Percentiles rank a stretch among this genome's conserved stretches.
These are phyloP conservation scores for Rhizodiscina lignyota DNA, from an alignment of 495 filamentous ascomycete species.

Conservation along the genomic window DNA sequence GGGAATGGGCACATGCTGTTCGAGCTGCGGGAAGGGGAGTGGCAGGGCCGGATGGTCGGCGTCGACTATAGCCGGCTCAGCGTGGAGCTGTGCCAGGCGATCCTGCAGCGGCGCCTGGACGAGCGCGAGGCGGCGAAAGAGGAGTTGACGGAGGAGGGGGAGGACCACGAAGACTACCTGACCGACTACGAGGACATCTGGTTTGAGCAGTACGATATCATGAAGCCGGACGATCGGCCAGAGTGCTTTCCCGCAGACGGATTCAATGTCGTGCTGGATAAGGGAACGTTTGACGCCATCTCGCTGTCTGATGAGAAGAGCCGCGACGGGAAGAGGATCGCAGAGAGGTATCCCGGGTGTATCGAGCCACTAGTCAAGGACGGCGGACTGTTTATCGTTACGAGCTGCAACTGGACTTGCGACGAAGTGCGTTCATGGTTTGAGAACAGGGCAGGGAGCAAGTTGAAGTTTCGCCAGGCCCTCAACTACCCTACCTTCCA, in stretches of 20 bases:
- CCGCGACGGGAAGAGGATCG: slow-evolving; percentile 32
- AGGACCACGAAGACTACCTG: neutral
- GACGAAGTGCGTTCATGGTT: slow-evolving; percentile 70
- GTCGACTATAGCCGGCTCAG: slow-evolving; percentile 72
- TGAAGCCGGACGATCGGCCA: too few relatives aligned
- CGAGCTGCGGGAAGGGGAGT: slow-evolving; percentile 35
- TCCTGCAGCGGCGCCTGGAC: slow-evolving; percentile 15
- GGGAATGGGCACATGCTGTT: slow-evolving; percentile 87
- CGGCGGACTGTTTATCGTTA: slow-evolving; percentile 68
- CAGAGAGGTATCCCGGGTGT: slow-evolving; percentile 55
- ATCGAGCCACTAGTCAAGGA: slow-evolving; percentile 46
- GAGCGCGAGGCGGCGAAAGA: slow-evolving; percentile 20
- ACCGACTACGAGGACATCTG: slow-evolving; percentile 19
- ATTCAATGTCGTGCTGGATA: slow-evolving; percentile 85
- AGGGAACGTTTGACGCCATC: slow-evolving; percentile 94
- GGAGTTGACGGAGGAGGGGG: slow-evolving; percentile 11
- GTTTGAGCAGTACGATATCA: slow-evolving; percentile 66
- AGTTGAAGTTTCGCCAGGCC: slow-evolving; percentile 39
- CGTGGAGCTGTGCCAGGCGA: slow-evolving; percentile 46
- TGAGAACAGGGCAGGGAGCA: slow-evolving; percentile 18
- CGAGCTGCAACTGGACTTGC: slow-evolving; percentile 97
- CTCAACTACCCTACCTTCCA: slow-evolving; percentile 71
- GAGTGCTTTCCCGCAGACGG: slow-evolving; percentile 25
- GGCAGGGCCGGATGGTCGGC: slow-evolving; percentile 51
- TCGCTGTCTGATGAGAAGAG: slow-evolving; percentile 44